These are phyloP conservation scores for Myotisia sp. DNA, from an alignment of 2,329 filamentous ascomycete genomes.

Conservation along the genomic window DNA sequence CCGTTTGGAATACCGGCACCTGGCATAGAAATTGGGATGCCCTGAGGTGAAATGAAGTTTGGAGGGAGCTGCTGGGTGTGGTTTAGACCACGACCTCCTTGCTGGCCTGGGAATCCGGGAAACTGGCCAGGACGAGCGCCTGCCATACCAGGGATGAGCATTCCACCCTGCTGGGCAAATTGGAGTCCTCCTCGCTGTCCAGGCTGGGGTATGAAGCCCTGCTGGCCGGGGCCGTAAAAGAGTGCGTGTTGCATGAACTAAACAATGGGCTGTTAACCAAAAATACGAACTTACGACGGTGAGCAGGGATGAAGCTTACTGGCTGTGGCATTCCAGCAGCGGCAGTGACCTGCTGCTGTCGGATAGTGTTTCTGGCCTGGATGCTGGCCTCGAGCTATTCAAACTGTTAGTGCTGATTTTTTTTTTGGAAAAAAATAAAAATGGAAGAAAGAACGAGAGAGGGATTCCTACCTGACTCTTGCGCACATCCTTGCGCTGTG, in stretches of 20 bases:
- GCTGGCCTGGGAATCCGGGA: slow-evolving; percentile 67
- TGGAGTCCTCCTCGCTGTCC: slow-evolving; percentile 47
- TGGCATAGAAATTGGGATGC: slow-evolving; percentile 44
- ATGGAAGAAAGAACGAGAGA: background rate
- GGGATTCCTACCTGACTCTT: slow-evolving; percentile 57
- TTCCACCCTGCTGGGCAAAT: slow-evolving; percentile 42
- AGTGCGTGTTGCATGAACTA: slow-evolving; percentile 77
- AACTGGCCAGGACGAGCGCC: slow-evolving; percentile 76
- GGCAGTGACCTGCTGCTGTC: slow-evolving; percentile 93
- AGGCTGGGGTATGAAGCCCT: slow-evolving; percentile 37
- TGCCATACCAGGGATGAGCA: slow-evolving; percentile 54
- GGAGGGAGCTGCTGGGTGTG: slow-evolving; percentile 73
- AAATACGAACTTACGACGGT: slow-evolving; percentile 9
- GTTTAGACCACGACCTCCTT: slow-evolving; percentile 73
- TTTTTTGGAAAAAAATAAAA: background rate
- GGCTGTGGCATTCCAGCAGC: slow-evolving; percentile 70
- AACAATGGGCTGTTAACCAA: background rate
- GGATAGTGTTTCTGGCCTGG: slow-evolving; percentile 94
- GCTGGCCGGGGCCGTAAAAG: slow-evolving; percentile 69
- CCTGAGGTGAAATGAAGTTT: slow-evolving; percentile 64
- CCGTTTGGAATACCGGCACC: slow-evolving; percentile 57
- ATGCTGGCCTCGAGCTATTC: slow-evolving; percentile 81
- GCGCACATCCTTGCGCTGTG: slow-evolving; percentile 98
- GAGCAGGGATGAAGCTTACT: slow-evolving; percentile 16
- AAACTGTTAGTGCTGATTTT: no score